These are phyloP conservation scores for Acer negundo DNA, from an alignment of 345 rosid species.

Conservation along the genomic window DNA sequence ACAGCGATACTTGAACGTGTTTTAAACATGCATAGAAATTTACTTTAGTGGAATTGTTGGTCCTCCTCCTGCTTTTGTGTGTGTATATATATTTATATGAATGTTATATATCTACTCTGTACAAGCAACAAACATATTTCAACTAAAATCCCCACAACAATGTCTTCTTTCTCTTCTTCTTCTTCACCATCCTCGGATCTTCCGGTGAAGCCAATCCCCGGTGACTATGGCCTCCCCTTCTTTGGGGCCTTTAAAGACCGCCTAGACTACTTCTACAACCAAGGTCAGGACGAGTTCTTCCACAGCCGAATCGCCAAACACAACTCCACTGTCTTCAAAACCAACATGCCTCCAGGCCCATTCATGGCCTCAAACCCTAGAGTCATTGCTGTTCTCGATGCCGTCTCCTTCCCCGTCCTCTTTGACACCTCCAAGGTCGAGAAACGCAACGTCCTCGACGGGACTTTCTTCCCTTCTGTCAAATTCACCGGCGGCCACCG, in stretches of 20 bases:
- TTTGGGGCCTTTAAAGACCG: constrained; percentile 47
- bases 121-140: neutral
- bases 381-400: constrained; percentile 40
- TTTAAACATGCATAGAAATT: too few relatives aligned
- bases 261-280: constrained; percentile 47
- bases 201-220: constrained; percentile 41
- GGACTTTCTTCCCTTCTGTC: constrained; percentile 45
- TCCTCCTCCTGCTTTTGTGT: too few relatives aligned
- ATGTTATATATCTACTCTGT: neutral
- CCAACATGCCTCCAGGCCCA: constrained; percentile 60
- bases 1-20: too few relatives aligned
- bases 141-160: constrained; percentile 4
- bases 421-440: constrained; percentile 49
- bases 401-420: constrained; percentile 43
- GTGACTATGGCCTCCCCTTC: constrained; percentile 35
- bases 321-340: constrained; percentile 38
- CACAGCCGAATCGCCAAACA: constrained; percentile 23
- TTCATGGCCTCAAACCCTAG: constrained; percentile 37
- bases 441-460: constrained; percentile 36
- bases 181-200: constrained; percentile 8
- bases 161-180: constrained; percentile 18
- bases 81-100: neutral
- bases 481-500: constrained; percentile 46
- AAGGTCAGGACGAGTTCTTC: constrained; percentile 44
- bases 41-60: too few relatives aligned